Base-by-base conservation (phyloP, 768 basidiomycete species). In the Dentipellis fragilis region DNA sequence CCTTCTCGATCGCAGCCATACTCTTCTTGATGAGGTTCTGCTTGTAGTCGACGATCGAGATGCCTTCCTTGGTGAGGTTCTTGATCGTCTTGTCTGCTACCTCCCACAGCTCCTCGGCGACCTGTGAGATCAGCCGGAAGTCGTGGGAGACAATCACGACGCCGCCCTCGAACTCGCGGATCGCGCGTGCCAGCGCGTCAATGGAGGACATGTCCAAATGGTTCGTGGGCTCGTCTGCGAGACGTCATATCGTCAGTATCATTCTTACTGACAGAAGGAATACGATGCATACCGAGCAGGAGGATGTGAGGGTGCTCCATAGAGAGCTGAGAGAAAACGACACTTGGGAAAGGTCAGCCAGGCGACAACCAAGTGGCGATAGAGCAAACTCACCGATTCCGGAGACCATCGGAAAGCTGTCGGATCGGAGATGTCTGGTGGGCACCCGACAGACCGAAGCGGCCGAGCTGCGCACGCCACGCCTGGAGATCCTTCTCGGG, bases 121-220 rank as follows among this genome's bases (percentile, higher is more conserved):
- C 95, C 74, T 98, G 94, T 51, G 87, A 88, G 71, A 98, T 97
- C 61, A 98, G 83, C 64, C 95, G 89, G 88, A 99, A 99, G 72
- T 99, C 95, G 76, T 98, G 96, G 49, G 94, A 97, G 60, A 99
- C 96, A 68, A 99, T 98, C 63, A 98, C 96, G 40, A 99, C 96
- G 65, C 96, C 95, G 57, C 96, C 96, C 66, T 90, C 87, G 69
- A 91, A 99, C 66, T 89, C 90, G 71, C 95, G 96, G 78, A 99
- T 98, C 51, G 96, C 95, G 22, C 71, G 70, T 7, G 96, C 96
- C 49, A 99, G 81, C 1, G 96, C 95, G 68, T 98, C 95, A 69
- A 99, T 99, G 29, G 92, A 94, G 61, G 81, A 86, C 95, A 96
- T 95, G 69, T 96, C 93, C 79, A 96, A 81, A 71, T 97, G 93